Conservation (phyloP, 202 grass and related monocot genomes). For the Carex arenaria region DNA sequence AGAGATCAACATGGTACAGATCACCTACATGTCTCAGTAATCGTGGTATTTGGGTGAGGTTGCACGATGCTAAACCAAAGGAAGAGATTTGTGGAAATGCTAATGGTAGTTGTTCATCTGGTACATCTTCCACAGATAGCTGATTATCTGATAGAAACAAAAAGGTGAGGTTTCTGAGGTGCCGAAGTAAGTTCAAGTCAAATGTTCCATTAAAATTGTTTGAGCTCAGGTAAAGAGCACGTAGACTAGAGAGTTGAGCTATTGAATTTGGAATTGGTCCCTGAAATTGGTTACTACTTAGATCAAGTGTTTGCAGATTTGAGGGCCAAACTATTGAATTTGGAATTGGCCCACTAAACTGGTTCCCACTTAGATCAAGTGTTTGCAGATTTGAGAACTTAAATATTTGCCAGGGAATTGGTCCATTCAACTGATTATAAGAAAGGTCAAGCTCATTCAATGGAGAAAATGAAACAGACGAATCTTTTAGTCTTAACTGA, state of each 20-base stretch:
- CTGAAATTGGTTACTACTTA: no score
- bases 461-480: not conserved
- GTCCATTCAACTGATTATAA: slow-evolving; percentile 30
- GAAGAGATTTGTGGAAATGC: slow-evolving; percentile 16
- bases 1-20: slow-evolving; percentile 34
- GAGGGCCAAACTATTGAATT: not conserved
- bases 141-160: slow-evolving; percentile 21
- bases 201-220: slow-evolving; percentile 28
- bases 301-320: no score
- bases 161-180: slow-evolving; percentile 1
- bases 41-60: slow-evolving; percentile 34
- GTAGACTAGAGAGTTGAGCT: not conserved
- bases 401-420: slow-evolving; percentile 18
- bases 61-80: slow-evolving; percentile 39
- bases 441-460: slow-evolving; percentile 23
- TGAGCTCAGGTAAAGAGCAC: not conserved
- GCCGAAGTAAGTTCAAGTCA: slow-evolving; percentile 20
- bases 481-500: not conserved
- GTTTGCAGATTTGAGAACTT: slow-evolving; percentile 9
- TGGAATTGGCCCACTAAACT: slow-evolving; percentile 32
- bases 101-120: not conserved
- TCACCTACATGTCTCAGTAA: slow-evolving; percentile 23
- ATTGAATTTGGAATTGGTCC: no score
- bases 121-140: slow-evolving; percentile 29
- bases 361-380: slow-evolving; percentile 23